A percentile compares a stretch with the other conserved stretches of the same genome.
Evolutionary conservation across 2,329 filamentous ascomycete genomes (phyloP).

Genomic region (Tolypocladium tundrense): DNA sequence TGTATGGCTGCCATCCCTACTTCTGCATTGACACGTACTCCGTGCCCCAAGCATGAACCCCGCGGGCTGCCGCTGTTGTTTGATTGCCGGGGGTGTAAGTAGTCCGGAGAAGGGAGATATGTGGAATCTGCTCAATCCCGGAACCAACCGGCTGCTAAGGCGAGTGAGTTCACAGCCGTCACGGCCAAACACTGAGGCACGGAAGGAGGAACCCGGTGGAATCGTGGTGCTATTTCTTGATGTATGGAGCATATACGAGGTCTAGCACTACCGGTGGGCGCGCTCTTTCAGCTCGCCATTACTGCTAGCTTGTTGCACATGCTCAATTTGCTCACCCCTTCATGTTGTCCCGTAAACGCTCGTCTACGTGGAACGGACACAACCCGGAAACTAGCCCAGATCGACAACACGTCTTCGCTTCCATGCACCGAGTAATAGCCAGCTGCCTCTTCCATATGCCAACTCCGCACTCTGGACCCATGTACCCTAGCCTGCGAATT

Average conservation of each 20-base stretch:
- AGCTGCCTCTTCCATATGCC: slow-evolving; percentile 1
- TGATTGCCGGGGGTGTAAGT: background rate
- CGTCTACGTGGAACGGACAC: background rate
- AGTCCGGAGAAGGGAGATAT: background rate
- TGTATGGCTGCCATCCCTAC: background rate
- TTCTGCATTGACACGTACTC: background rate
- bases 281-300: no score
- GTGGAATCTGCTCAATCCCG: background rate
- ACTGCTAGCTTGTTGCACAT: background rate
- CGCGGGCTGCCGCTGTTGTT: background rate
- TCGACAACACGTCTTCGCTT: background rate
- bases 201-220: background rate
- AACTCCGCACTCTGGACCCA: background rate
- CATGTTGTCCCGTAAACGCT: background rate
- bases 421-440: background rate
- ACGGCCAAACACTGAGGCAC: background rate
- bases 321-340: background rate
- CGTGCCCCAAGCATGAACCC: background rate
- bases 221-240: background rate
- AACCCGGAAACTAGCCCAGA: background rate
- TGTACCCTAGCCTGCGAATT: background rate
- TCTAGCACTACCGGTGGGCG: no score
- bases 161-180: background rate
- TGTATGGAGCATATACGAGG: no score
- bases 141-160: background rate